Base-by-base conservation (phyloP, 208 protist species). In the Naegleria fowleri region DNA sequence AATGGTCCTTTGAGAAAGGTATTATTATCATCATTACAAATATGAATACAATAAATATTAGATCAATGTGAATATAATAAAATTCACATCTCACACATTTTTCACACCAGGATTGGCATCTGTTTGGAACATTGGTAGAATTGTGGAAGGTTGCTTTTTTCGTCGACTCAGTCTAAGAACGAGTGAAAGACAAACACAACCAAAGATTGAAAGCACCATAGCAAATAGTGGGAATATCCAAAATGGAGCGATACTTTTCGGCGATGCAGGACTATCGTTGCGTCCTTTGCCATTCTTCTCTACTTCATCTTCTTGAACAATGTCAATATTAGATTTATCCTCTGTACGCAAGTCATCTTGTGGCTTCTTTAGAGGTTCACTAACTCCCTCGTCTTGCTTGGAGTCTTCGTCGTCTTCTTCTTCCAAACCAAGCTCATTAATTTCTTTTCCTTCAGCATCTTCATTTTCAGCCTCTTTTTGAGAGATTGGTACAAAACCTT, bases 401-500 rank as follows among this genome's bases (percentile, higher is more conserved):
- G 55, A 36, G 19, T 79, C 67, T 33, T 79, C 67, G 9, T 36
- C 67, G 0, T 25, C 25, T 36, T 36, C 67, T 36, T 79, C 67
- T 36, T 79, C 16, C 16, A 36, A 79, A 36, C 29, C 29, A 2
- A 79, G 9, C 6, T 79, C 67, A 79, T 79, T 36, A 79, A 79
- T 79, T 79, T 79, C 67, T n/a, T 79, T 79, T 36, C 9, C n/a
- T 25, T 36, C n/a, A 13, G 16, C 6, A 79, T 79, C 67, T 36
- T 79, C 67, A 36, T 79, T n/a, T 36, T 36, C 67, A 79, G 29
- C n/a, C 1, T 79, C 29, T 13, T 79, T 36, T 79, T 79, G 5
- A 79, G 55, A 67, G 55, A 79, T 79, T 36, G 16, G 16, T 36
- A 79, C 67, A 79, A 79, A 79, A 79, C 67, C 67, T 79, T 79